phyloP scores from a whole-genome alignment of 129 eudicot species.

The Artemisia annua region DNA sequence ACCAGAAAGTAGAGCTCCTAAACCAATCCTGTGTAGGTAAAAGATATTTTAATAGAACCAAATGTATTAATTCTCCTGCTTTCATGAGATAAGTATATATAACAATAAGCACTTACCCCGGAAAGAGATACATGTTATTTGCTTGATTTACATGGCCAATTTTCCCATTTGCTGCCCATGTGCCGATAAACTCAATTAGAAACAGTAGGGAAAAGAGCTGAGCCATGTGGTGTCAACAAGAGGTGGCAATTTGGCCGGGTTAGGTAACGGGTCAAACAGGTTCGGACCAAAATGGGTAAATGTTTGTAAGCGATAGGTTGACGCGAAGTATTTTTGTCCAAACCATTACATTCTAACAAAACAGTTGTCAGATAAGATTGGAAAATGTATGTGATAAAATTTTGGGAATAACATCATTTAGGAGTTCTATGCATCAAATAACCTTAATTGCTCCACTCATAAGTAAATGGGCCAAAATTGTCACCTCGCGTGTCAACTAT shows the following conservation, averaged over 20 bases:
- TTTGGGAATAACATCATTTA: too few species aligned
- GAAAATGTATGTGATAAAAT: too few species aligned
- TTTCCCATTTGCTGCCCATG: conserved; percentile 80
- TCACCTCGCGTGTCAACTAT: background rate
- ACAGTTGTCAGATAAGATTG: too few species aligned
- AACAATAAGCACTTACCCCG: conserved; percentile 62
- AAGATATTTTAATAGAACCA: background rate
- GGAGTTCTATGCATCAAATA: too few species aligned
- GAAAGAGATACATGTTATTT: conserved; percentile 97
- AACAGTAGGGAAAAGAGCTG: background rate
- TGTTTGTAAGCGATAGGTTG: too few species aligned
- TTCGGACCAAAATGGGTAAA: too few species aligned
- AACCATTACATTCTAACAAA: too few species aligned
- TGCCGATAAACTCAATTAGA: conserved; percentile 11
- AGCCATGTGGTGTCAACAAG: background rate
- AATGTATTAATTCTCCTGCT: too few species aligned
- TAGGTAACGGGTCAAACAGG: too few species aligned
- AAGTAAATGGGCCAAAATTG: background rate
- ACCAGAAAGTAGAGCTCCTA: conserved; percentile 94
- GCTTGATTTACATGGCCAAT: conserved; percentile 98
- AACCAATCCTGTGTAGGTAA: conserved; percentile 68
- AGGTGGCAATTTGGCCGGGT: background rate
- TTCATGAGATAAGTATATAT: too few species aligned
- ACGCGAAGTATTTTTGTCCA: too few species aligned
- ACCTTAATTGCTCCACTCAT: too few species aligned